phyloP scores from a whole-genome alignment of 805 yeast species.

The Metschnikowia gelsemii region DNA sequence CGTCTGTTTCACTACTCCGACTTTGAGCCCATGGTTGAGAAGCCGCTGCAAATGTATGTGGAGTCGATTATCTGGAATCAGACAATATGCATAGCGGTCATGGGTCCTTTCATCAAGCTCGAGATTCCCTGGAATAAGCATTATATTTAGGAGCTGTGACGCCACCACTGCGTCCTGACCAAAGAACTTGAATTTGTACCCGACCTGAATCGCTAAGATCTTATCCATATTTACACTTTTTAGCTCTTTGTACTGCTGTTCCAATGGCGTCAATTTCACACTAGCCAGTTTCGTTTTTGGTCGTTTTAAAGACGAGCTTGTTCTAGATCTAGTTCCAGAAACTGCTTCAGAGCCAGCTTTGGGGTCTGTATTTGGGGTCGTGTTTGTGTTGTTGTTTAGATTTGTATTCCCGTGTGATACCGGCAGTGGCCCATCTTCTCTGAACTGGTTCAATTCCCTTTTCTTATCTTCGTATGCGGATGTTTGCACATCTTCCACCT shows the following conservation, averaged over 20 bases:
- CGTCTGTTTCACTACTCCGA: conserved; percentile 82
- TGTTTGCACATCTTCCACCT: too few relatives aligned
- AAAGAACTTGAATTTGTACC: conserved; percentile 85
- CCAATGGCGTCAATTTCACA: conserved; percentile 60
- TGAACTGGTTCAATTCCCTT: too few relatives aligned
- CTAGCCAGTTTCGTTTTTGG: background rate
- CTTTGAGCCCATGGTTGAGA: conserved; percentile 68
- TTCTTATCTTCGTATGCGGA: too few relatives aligned
- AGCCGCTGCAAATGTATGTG: conserved; percentile 75
- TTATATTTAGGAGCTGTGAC: conserved; percentile 63
- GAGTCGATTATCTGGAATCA: conserved; percentile 76
- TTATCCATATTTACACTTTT: conserved; percentile 64
- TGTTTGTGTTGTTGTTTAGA: too few relatives aligned
- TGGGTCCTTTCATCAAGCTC: conserved; percentile 54
- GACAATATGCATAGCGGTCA: conserved; percentile 68
- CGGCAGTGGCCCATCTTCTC: too few relatives aligned
- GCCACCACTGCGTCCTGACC: conserved; percentile 81
- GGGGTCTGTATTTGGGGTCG: background rate
- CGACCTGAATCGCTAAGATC: conserved; percentile 79
- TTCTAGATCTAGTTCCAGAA: too few relatives aligned
- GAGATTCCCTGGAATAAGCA: conserved; percentile 68
- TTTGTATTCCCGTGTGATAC: too few relatives aligned
- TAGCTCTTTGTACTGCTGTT: conserved; percentile 69
- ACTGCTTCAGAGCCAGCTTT: background rate
- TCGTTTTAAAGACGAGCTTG: too few relatives aligned